Conservation (phyloP, 2,329 filamentous ascomycete species). For the Xylaria arbuscula region DNA sequence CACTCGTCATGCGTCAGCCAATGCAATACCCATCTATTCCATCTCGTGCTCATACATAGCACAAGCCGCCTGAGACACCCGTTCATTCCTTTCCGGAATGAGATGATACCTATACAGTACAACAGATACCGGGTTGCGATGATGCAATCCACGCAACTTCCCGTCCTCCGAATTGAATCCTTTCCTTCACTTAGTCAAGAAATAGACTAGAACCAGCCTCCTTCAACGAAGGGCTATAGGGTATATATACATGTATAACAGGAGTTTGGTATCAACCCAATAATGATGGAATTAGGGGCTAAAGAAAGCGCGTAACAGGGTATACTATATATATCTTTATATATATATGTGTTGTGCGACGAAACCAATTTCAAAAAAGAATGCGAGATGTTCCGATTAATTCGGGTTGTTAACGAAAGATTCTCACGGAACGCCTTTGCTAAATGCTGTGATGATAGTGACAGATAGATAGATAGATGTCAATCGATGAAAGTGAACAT, state of each 20-base stretch:
- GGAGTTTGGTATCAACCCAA: conserved; percentile 28
- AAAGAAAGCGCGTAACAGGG: conserved; percentile 14
- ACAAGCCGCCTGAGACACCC: conserved; percentile 1
- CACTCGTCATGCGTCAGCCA: conserved; percentile 30
- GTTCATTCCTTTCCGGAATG: background rate
- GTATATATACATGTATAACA: conserved; percentile 27
- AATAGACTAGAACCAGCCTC: conserved; percentile 21
- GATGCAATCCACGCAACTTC: background rate
- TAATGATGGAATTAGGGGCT: background rate
- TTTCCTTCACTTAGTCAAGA: conserved; percentile 13
- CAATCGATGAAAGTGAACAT: conserved; percentile 7
- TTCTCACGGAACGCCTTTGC: conserved; percentile 35
- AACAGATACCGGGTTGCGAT: background rate
- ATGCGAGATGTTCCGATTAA: background rate
- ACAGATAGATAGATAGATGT: background rate
- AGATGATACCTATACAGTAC: conserved; percentile 9
- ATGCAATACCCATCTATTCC: conserved; percentile 25
- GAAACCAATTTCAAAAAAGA: background rate
- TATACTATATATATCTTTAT: background rate
- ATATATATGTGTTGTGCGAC: background rate
- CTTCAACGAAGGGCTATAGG: conserved; percentile 8
- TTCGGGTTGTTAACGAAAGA: conserved; percentile 1
- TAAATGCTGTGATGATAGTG: conserved; percentile 19
- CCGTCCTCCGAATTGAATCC: conserved; percentile 12
- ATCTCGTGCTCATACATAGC: background rate